Evolutionary conservation across 768 basidiomycete genomes (phyloP), one percentile per base, ranked within the genome.

Genomic region (button mushroom (Agaricus bisporus)): DNA sequence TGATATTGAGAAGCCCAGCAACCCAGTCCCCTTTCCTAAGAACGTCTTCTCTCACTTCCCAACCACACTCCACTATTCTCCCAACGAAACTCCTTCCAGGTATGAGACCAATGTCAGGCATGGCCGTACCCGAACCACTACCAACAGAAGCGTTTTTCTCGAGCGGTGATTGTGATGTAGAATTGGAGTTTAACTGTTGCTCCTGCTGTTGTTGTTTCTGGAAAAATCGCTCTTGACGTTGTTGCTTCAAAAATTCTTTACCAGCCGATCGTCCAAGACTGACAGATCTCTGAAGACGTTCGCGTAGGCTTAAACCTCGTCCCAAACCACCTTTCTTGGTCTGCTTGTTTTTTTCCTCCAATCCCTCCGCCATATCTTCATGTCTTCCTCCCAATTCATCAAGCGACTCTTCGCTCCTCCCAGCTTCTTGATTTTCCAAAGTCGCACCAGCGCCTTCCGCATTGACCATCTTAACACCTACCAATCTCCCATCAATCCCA

Each of bases 11-110:
- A 57, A 94, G 61, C 10, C 92, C 94, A 55, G 90, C 72, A 5
- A 95, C 88, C 86, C 93, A 91, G 60, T 97, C 94, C 4, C 91
- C 90, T 60, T 82, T 82, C 63, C 76, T 77, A 22, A 82, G 70
- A 18, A 76, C 70, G n/a, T 83, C 80, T 48, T 82, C 84, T 44
- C 73, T 74, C 12, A 91, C 86, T 37, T 88, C 88, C 78, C 84
- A 88, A 3, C 94, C 94, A 56, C 81, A 83, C 62, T 91, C 90
- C 46, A 95, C 65, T 39, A 87, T 86, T 38, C 89, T 72, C 4
- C 94, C 94, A 7, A 91, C 85, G 64, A 97, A 89, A 57, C 88
- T 88, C 42, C 93, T 75, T 0, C 92, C 94, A 18, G 94, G 93
- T 3, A 95, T 82, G 69, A 85, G 91, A 4, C 90, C 90, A 7